Evolutionary conservation across 2,329 filamentous ascomycete species (phyloP).

Genomic region (Colletotrichum sp.): DNA sequence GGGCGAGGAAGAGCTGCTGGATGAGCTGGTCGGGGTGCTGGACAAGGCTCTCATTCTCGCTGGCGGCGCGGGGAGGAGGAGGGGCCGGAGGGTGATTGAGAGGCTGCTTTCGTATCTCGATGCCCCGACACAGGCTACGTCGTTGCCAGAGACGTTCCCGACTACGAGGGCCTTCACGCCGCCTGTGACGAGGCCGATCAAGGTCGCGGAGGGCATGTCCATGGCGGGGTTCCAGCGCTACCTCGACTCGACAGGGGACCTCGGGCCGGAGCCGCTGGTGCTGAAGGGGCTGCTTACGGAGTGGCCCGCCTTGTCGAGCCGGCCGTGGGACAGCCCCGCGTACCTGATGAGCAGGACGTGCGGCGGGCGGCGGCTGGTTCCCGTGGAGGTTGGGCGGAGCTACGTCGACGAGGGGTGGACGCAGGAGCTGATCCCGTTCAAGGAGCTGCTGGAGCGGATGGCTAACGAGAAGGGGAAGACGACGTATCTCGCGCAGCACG

Average conservation of each 20-base stretch:
- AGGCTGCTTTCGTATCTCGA: slow-evolving; percentile 9
- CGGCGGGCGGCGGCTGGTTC: slow-evolving; percentile 78
- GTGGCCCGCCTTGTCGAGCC: slow-evolving; percentile 78
- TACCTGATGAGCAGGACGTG: slow-evolving; percentile 81
- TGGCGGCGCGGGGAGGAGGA: slow-evolving; percentile 59
- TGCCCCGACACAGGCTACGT: neutral
- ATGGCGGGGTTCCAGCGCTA: slow-evolving; percentile 67
- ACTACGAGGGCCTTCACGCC: slow-evolving; percentile 39
- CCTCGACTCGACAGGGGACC: slow-evolving; percentile 44
- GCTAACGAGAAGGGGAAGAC: slow-evolving; percentile 22
- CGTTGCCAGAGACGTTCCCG: slow-evolving; percentile 27
- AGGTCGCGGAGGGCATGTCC: slow-evolving; percentile 48
- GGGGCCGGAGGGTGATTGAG: slow-evolving; percentile 59
- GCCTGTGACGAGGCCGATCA: slow-evolving; percentile 45
- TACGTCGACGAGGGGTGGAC: slow-evolving; percentile 89
- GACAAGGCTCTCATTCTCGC: slow-evolving; percentile 81
- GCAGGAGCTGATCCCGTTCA: slow-evolving; percentile 79
- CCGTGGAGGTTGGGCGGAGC: slow-evolving; percentile 83
- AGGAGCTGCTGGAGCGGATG: slow-evolving; percentile 73
- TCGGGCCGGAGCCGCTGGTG: slow-evolving; percentile 64
- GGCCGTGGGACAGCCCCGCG: slow-evolving; percentile 73
- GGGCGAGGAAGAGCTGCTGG: slow-evolving; percentile 41
- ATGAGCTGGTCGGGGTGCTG: slow-evolving; percentile 66
- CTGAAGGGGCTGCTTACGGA: slow-evolving; percentile 68
- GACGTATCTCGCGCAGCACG: slow-evolving; percentile 87